Base-by-base conservation (phyloP, 1,284 basidiomycete species). In the Sparassis latifolia region DNA sequence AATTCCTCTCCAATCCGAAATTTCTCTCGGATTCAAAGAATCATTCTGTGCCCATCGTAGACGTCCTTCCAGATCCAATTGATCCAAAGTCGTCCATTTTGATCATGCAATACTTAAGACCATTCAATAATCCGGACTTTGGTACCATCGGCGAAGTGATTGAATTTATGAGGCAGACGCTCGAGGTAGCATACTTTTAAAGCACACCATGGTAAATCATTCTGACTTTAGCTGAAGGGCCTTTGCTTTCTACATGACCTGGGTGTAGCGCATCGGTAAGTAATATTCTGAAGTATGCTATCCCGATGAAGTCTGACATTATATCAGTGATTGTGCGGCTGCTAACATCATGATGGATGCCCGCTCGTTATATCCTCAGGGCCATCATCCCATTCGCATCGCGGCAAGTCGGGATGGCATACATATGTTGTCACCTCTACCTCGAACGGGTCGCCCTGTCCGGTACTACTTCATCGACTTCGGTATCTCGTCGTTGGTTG, bases 391-490 rank as follows among this genome's bases (percentile, higher is more conserved):
- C 0, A 45, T 61, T 10, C 50, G 48, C 2, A n/a, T 29, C 0
- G 10, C 49, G 7, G 51, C 32, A 27, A 52, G 42, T 0, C 46
- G 42, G 1, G 62, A 63, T 46, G 52, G 35, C 0, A 33, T 55
- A 2, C 40, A 51, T 10, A 37, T 48, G 3, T 35, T 53, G 3
- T 12, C 38, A 4, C 42, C 49, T 1, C 49, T 55, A 0, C 39
- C 57, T 0, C 55, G 62, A 12, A 45, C 48, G 0, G 53, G 55
- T 1, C 40, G 47, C 5, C 44, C 47, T 0, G 56, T 65, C 3
- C 53, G 50, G 12, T 68, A 66, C 52, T 65, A 56, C 51, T 62
- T 64, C 49, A 64, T 63, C 40, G 65, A 66, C 49, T 67, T 66
- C 32, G 63, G 62, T 0, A 53, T 67, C 2, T 63, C 65, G 0